Evolutionary conservation across 2,329 filamentous ascomycete genomes (phyloP).

Genomic region (Cercospora berteroae): DNA sequence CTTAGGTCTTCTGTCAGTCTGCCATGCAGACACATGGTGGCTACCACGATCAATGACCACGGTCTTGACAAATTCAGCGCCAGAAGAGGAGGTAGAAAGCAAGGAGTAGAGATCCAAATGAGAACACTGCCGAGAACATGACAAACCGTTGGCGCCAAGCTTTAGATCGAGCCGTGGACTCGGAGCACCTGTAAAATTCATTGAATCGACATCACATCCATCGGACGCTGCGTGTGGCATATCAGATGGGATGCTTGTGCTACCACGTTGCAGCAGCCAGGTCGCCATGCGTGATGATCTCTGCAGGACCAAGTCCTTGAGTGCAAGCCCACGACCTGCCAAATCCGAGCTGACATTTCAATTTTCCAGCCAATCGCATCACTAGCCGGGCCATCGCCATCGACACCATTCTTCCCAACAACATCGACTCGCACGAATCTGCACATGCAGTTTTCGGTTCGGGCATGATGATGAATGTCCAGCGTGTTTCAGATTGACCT

Average conservation of each 20-base stretch:
- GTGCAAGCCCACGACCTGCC: slow-evolving; percentile 1
- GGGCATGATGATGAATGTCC: neutral
- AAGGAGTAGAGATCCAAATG: neutral
- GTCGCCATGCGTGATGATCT: neutral
- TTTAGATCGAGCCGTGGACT: neutral
- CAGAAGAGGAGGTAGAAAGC: neutral
- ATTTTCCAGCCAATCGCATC: slow-evolving; percentile 1
- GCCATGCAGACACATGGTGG: too few species aligned
- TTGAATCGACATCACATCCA: neutral
- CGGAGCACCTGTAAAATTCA: neutral
- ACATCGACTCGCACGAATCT: neutral
- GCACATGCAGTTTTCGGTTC: slow-evolving; percentile 5
- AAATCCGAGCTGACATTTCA: slow-evolving; percentile 2
- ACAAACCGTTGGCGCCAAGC: neutral
- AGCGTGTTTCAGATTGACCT: slow-evolving; percentile 5
- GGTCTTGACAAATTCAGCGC: neutral
- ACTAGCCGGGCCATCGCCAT: neutral
- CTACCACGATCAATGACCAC: neutral
- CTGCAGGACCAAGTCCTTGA: neutral
- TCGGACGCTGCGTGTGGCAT: neutral
- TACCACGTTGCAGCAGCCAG: neutral
- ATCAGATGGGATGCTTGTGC: slow-evolving; percentile 1
- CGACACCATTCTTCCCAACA: neutral
- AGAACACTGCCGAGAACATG: neutral
- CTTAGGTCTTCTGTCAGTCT: too few species aligned